Evolutionary conservation across 306 rosid species (phyloP).

Genomic region (Ammopiptanthus mongolicus): DNA sequence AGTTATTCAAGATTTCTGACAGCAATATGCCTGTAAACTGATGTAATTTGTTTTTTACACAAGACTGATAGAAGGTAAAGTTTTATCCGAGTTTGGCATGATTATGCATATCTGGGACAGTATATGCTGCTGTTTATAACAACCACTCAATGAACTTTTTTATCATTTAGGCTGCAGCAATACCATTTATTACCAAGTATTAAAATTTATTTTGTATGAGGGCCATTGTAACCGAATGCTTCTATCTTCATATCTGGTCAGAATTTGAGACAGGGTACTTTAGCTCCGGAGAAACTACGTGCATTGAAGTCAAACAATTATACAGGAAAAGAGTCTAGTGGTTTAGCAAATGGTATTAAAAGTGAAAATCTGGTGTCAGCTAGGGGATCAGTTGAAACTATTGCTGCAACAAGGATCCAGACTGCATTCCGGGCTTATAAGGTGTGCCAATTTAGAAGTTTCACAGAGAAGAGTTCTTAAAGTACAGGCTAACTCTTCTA

Average conservation of each 20-base stretch:
- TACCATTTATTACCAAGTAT: constrained; percentile 11
- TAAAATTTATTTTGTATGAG: constrained; percentile 6
- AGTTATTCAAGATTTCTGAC: neutral
- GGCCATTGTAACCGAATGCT: constrained; percentile 16
- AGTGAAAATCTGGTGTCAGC: constrained; percentile 36
- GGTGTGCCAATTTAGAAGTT: constrained; percentile 37
- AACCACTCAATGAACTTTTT: neutral
- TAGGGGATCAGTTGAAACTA: constrained; percentile 51
- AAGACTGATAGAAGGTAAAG: neutral
- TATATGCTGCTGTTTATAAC: neutral
- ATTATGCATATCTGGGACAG: neutral
- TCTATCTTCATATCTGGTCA: no score
- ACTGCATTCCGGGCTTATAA: constrained; percentile 79
- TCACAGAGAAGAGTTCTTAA: neutral
- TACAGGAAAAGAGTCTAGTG: constrained; percentile 29
- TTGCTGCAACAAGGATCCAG: constrained; percentile 85
- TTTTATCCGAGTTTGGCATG: constrained; percentile 1
- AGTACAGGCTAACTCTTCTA: neutral
- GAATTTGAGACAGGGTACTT: constrained; percentile 41
- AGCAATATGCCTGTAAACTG: neutral
- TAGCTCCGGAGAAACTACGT: constrained; percentile 37
- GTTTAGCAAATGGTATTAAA: constrained; percentile 32
- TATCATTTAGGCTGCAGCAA: neutral
- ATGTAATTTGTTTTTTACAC: neutral
- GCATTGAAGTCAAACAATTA: constrained; percentile 35